Evolutionary conservation across 129 eudicot genomes (phyloP), one percentile per base, ranked within the genome.

Genomic region (Centaurea solstitialis): DNA sequence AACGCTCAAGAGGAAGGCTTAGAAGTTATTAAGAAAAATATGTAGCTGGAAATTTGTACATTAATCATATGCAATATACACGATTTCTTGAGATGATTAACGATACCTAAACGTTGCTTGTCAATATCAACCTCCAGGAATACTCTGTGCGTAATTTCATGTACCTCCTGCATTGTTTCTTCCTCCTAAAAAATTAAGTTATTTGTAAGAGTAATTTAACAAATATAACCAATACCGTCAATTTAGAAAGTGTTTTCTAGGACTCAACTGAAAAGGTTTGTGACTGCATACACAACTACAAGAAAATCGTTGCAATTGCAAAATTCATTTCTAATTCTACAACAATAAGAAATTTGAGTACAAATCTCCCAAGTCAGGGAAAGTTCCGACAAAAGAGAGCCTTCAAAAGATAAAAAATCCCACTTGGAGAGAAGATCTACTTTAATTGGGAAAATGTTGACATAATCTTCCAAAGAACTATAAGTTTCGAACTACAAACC

Each of bases 101-200:
- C 43, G 72, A 83, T 89, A 94, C 99, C 99, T 89, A 88, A 78
- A n/a, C 89, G 96, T 75, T 92, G 99, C 83, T 92, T 92, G 83
- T 94, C 97, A 74, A 94, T 89, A 86, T 94, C 97, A 81, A 92
- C 97, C 83, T 94, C 99, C 83, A 94, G 81, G 84, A 82, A 92
- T 68, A 94, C 97, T 73, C 97, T 89, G 74, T 92, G 90, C 9
- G 99, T 94, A 66, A 90, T 85, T 74, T 94, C 90, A 84, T 89
- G 79, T 45, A 77, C 90, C 85, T 84, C 97, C 80, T 90, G 93
- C 85, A 82, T 90, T 76, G 73, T 66, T 81, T 85, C 90, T 72
- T 85, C 91, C 78, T 77, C 91, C 97, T 93, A 82, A 24, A 70
- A 38, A 22, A 11, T 37, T 24, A 35, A 4, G 26, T 30, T 47